phyloP scores from a whole-genome alignment of 257 asterid genomes.

The Gentiana straminea region DNA sequence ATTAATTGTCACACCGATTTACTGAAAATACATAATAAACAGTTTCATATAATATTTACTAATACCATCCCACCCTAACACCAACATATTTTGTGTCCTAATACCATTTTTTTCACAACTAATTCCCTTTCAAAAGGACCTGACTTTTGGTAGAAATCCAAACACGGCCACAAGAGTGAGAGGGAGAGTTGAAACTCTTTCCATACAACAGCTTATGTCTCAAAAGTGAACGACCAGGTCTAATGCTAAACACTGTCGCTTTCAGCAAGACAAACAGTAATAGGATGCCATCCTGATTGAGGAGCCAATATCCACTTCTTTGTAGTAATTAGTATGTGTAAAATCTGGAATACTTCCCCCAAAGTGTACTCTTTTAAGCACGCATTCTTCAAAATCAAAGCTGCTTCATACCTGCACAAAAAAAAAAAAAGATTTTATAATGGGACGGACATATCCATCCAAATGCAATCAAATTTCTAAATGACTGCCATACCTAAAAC shows the following conservation, averaged over 20 bases:
- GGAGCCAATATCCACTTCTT: conserved; percentile 33
- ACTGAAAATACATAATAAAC: no score
- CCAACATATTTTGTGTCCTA: no score
- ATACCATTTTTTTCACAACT: no score
- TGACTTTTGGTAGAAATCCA: no score
- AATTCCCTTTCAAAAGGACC: no score
- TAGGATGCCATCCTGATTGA: conserved; percentile 34
- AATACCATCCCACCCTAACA: no score
- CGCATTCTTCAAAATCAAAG: conserved; percentile 29
- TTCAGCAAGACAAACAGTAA: conserved; percentile 23
- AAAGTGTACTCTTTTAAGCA: conserved; percentile 32
- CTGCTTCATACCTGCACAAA: conserved; percentile 45
- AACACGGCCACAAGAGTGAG: no score
- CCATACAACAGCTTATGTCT: no score
- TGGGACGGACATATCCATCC: not conserved
- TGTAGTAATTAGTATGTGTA: conserved; percentile 29
- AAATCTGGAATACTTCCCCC: conserved; percentile 41
- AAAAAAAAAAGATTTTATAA: not conserved
- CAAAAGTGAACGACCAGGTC: no score
- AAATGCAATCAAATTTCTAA: not conserved
- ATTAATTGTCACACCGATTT: no score
- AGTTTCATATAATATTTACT: no score
- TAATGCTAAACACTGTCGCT: not conserved
- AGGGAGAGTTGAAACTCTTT: no score
- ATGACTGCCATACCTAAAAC: not conserved